Base-by-base conservation (phyloP, 2,329 filamentous ascomycete species). In the Calycina marina region DNA sequence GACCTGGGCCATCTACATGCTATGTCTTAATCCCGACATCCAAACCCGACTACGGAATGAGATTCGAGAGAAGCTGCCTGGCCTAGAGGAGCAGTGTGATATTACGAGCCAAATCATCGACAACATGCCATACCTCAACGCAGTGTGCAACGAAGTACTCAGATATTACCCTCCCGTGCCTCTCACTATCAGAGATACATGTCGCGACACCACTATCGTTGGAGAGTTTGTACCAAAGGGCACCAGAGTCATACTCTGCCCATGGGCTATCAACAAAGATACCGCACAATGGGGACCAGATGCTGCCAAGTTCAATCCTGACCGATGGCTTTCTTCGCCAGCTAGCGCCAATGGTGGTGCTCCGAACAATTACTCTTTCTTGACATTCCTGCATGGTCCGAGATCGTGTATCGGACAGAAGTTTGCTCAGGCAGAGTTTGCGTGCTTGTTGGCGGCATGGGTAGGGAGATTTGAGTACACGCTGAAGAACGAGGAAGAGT, bases 371-470 rank as follows among this genome's bases (percentile, higher is more conserved):
- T 93, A 78, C 51, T 69, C 76, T 1, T 76, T 79, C 46, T 52
- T 88, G 56, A 88, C 82, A 0, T 93, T 93, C 56, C 54, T 93
- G 37, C 83, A 93, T 51, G 86, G 86, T 0, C 84, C 85, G 2
- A 62, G 85, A 32, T 80, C 77, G 49, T 93, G 86, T 51, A 93
- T 93, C 44, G 86, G 85, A 0, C 69, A 76, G 54, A 63, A 64
- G 2, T 93, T 93, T 56, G 80, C 86, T 0, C 77, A 73, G 51
- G 72, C 77, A 1, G 88, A 94, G 61, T 81, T 93, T 55, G 83
- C 82, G 6, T 88, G 79, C 50, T 57, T 94, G 40, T 51, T 94
- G 28, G 85, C 84, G 14, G 67, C 71, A 6, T 73, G 80, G 65
- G 67, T 88, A 4, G 84, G 84, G 1, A 65, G 70, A 22, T 93